A percentile compares a stretch with the other conserved stretches of the same genome.
phyloP scores from a whole-genome alignment of 2,329 filamentous ascomycete genomes.

The Monilinia vaccinii-corymbosi region DNA sequence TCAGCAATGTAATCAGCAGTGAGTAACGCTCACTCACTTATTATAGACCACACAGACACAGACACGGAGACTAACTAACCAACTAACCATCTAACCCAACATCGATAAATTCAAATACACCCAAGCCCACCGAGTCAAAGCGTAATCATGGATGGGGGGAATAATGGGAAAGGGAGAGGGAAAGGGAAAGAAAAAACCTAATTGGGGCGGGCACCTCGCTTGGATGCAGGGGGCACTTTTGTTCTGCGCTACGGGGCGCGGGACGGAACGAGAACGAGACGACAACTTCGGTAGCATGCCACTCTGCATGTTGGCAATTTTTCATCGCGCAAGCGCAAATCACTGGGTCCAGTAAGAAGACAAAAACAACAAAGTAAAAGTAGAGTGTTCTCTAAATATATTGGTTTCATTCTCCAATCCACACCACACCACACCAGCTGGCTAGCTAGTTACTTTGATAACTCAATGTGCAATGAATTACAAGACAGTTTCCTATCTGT shows the following conservation, averaged over 20 bases:
- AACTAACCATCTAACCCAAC: no score
- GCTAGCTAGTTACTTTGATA: neutral
- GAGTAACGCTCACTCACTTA: no score
- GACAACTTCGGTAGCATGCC: neutral
- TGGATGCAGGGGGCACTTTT: neutral
- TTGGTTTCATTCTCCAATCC: neutral
- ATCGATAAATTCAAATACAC: no score
- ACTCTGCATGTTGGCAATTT: no score
- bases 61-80: no score
- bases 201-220: neutral
- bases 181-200: no score
- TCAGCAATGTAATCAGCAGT: no score
- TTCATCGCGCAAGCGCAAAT: no score
- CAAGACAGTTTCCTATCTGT: neutral
- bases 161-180: no score
- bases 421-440: neutral
- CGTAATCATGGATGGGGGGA: no score
- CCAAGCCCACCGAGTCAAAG: no score
- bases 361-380: neutral
- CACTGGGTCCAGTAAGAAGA: neutral
- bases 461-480: neutral
- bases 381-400: neutral
- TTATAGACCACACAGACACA: no score
- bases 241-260: neutral
- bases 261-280: neutral